Percentiles rank a stretch among this genome's conserved stretches.
Evolutionary conservation across 495 filamentous ascomycete species (phyloP).

Genomic region (Poronia punctata): DNA sequence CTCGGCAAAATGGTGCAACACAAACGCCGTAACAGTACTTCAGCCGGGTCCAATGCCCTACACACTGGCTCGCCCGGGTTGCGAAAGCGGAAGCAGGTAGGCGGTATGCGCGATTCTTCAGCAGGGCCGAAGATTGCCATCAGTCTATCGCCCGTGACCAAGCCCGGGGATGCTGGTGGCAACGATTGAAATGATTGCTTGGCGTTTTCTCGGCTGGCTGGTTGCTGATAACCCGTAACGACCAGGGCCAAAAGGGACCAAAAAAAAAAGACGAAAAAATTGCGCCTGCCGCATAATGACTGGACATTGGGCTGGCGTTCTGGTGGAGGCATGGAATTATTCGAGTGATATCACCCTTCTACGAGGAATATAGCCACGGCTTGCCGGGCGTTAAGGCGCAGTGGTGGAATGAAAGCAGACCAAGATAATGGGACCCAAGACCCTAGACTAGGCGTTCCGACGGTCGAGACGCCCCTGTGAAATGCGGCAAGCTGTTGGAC

Average conservation of each 20-base stretch:
- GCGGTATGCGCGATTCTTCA: slow-evolving; percentile 16
- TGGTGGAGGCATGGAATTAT: slow-evolving; percentile 13
- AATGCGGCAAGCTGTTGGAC: slow-evolving; percentile 1
- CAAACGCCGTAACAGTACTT: slow-evolving; percentile 57
- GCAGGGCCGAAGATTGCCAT: slow-evolving; percentile 38
- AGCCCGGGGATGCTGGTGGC: slow-evolving; percentile 16
- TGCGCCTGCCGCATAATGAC: slow-evolving; percentile 15
- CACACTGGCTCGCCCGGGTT: slow-evolving; percentile 10
- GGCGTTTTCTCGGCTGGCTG: slow-evolving; percentile 8
- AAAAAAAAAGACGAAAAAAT: no score
- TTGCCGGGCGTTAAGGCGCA: slow-evolving; percentile 10
- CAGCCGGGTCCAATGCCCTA: slow-evolving; percentile 23
- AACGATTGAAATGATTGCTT: slow-evolving; percentile 17
- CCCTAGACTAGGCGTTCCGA: neutral
- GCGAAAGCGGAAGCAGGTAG: slow-evolving; percentile 22
- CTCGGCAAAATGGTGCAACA: slow-evolving; percentile 62
- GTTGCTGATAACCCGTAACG: neutral
- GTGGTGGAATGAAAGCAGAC: slow-evolving; percentile 1
- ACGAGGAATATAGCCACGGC: slow-evolving; percentile 11
- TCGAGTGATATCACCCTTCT: slow-evolving; percentile 13
- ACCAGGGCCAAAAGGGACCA: slow-evolving; percentile 3
- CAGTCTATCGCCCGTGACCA: slow-evolving; percentile 33
- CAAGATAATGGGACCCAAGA: no score
- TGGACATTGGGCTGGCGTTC: slow-evolving; percentile 24
- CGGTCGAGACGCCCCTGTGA: neutral